These are phyloP conservation scores for Diaporthe citriasiana DNA, from an alignment of 2,329 filamentous ascomycete species.

Conservation along the genomic window DNA sequence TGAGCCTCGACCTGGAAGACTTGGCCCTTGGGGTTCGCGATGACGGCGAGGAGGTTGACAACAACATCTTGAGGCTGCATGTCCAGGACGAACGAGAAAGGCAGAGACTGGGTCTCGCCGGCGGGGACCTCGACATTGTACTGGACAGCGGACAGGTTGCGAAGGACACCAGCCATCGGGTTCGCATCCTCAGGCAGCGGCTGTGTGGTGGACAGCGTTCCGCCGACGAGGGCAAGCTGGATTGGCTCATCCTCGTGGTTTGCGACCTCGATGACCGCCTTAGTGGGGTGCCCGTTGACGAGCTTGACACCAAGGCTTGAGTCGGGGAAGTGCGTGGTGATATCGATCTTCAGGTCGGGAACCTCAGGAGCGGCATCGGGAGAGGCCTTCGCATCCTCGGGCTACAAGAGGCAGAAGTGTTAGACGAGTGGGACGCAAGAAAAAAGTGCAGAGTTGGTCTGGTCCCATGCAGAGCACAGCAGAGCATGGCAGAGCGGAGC, in stretches of 20 bases:
- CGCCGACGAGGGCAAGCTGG: conserved; percentile 81
- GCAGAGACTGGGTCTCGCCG: conserved; percentile 81
- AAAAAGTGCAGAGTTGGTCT: not conserved
- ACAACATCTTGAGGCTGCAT: conserved; percentile 92
- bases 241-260: conserved; percentile 87
- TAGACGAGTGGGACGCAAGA: conserved; percentile 7
- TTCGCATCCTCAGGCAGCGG: conserved; percentile 64
- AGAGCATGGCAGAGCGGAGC: not conserved
- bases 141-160: conserved; percentile 85
- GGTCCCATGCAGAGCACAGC: conserved; percentile 1
- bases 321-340: conserved; percentile 74
- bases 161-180: conserved; percentile 72
- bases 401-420: conserved; percentile 40
- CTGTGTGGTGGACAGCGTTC: conserved; percentile 75
- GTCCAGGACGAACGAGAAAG: conserved; percentile 89
- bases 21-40: conserved; percentile 75
- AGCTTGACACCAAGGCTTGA: conserved; percentile 94
- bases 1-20: conserved; percentile 85
- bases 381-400: conserved; percentile 44
- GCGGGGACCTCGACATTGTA: conserved; percentile 82
- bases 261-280: conserved; percentile 83
- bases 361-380: conserved; percentile 45
- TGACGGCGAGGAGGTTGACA: conserved; percentile 81
- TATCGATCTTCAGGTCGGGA: conserved; percentile 72
- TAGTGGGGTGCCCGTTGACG: conserved; percentile 90